Percentiles rank a stretch among this genome's conserved stretches.
Conservation (phyloP, 2,329 filamentous ascomycete species). For the Piedraia hortae region DNA sequence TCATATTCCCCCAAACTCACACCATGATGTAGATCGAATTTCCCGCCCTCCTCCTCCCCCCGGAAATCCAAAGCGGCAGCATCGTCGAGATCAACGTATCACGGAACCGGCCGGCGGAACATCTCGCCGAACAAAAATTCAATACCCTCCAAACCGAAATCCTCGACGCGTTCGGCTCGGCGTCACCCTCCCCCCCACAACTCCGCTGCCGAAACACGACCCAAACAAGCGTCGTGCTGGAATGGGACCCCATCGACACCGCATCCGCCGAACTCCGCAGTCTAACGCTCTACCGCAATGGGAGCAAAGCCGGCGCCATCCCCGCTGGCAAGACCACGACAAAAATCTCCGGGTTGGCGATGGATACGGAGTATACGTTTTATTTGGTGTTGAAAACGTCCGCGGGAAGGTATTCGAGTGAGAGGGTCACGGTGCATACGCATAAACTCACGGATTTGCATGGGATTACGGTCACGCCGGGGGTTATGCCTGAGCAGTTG, state of each 20-base stretch:
- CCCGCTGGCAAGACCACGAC: slow-evolving; percentile 78
- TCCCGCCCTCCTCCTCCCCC: slow-evolving; percentile 83
- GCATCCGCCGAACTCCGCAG: slow-evolving; percentile 79
- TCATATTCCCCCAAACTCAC: slow-evolving; percentile 3
- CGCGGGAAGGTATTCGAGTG: slow-evolving; percentile 62
- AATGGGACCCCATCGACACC: slow-evolving; percentile 87
- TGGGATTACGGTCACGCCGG: slow-evolving; percentile 81
- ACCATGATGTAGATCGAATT: slow-evolving; percentile 56
- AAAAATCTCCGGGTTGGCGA: slow-evolving; percentile 86
- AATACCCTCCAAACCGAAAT: slow-evolving; percentile 69
- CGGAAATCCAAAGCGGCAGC: slow-evolving; percentile 80
- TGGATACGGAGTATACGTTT: slow-evolving; percentile 89
- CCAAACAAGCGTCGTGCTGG: slow-evolving; percentile 90
- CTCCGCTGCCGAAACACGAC: slow-evolving; percentile 90
- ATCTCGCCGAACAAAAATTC: slow-evolving; percentile 47
- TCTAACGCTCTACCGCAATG: slow-evolving; percentile 79
- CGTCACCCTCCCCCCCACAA: slow-evolving; percentile 45
- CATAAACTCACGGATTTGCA: slow-evolving; percentile 97
- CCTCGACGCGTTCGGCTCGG: slow-evolving; percentile 57
- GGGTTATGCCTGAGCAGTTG: slow-evolving; percentile 46
- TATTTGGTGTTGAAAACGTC: slow-evolving; percentile 75
- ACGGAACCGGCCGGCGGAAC: slow-evolving; percentile 59
- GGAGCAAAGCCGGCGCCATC: slow-evolving; percentile 86
- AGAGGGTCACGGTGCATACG: slow-evolving; percentile 62
- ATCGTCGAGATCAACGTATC: slow-evolving; percentile 94